Base-by-base conservation (phyloP, 2,329 filamentous ascomycete genomes). In the Ophiocordyceps camponoti-rufipedis region DNA sequence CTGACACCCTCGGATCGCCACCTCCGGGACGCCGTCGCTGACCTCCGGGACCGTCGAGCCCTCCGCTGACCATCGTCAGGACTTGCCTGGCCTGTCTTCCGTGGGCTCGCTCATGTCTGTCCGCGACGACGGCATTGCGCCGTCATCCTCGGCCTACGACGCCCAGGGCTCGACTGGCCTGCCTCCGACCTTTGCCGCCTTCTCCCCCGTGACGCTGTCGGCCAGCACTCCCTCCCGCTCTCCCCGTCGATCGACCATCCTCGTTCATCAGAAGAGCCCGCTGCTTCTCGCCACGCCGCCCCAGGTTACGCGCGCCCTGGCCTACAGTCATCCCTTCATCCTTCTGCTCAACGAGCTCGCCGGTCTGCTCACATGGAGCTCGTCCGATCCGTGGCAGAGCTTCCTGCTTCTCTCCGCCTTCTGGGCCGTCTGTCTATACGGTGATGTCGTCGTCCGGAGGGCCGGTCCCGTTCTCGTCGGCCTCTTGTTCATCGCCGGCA, bases 241-340 rank as follows among this genome's bases (percentile, higher is more conserved):
- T 31, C 71, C 75, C 41, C 82, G 89, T 50, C 79, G 85, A 42
- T 93, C 86, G 16, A 93, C 86, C 47, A 88, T 98, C 54, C 78
- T 96, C 53, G 88, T 98, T 18, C 88, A 96, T 63, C 89, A 94
- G 62, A 98, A 96, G 65, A 94, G 86, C 14, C 91, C 91, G 11
- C 66, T 98, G 42, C 73, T 98, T 16, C 80, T 94, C 48, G 87
- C 89, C 14, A 98, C 91, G 10, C 91, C 91, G 41, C 91, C 91
- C 2, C 85, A 94, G 58, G 82, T 98, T 59, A 98, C 91, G 2
- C 78, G 91, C 54, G 88, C 89, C 13, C 72, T 98, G 48, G 89
- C 89, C 51, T 95, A 96, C 61, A 94, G 88, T 51, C 89, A 98
- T 59, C 88, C 91, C 0, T 96, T 95, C 59, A 70, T 98, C 8